phyloP scores from a whole-genome alignment of 352 stramenopile species.

The Phytophthora chlamydospora region DNA sequence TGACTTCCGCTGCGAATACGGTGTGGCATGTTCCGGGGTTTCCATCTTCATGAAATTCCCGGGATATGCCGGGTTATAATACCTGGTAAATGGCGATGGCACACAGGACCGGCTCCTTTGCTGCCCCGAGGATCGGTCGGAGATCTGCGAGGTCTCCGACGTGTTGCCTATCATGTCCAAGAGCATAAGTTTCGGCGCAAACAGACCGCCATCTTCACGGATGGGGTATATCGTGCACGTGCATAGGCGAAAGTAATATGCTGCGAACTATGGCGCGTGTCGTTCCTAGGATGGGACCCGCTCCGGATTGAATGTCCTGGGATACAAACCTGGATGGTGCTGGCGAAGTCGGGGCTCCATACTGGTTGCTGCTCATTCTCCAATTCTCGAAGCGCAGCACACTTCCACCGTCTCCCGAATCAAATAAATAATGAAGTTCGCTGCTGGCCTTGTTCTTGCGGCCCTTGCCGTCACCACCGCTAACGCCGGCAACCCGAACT shows the following conservation, averaged over 20 bases:
- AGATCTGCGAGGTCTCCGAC: constrained; percentile 13
- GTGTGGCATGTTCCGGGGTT: no score
- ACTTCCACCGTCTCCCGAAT: constrained; percentile 13
- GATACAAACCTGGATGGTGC: constrained; percentile 29
- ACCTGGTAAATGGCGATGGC: background rate
- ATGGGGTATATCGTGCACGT: constrained; percentile 25
- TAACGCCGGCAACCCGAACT: constrained; percentile 19
- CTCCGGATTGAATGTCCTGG: constrained; percentile 26
- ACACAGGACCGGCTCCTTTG: constrained; percentile 19
- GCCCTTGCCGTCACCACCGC: constrained; percentile 25
- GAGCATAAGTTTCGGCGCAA: constrained; percentile 33
- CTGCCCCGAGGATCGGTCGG: constrained; percentile 5
- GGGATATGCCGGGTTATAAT: no score
- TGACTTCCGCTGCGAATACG: no score
- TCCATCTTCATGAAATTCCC: no score
- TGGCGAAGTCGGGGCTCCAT: constrained; percentile 1
- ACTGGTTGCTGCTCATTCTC: constrained; percentile 28
- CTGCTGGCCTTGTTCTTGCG: constrained; percentile 27
- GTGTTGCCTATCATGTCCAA: constrained; percentile 13
- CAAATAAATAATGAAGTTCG: constrained; percentile 36
- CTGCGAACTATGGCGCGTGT: constrained; percentile 8
- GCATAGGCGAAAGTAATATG: constrained; percentile 33
- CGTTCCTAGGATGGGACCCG: constrained; percentile 34
- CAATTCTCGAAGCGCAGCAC: constrained; percentile 28
- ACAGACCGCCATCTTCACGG: constrained; percentile 31